phyloP scores from a whole-genome alignment of 2,329 filamentous ascomycete species.

The Aureobasidium sp. region DNA sequence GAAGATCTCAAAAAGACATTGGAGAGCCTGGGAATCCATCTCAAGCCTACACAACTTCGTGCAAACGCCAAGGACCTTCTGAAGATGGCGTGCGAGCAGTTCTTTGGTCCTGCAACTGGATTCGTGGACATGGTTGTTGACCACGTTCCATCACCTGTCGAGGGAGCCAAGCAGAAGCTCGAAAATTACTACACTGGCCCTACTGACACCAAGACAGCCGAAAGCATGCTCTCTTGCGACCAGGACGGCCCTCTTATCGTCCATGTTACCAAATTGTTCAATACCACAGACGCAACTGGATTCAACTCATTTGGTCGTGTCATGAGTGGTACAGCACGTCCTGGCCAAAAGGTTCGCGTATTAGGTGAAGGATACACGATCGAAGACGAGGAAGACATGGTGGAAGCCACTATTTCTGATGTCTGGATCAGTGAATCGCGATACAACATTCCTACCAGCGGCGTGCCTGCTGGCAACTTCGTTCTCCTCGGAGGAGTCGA shows the following conservation, averaged over 20 bases:
- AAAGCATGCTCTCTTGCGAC: slow-evolving; percentile 73
- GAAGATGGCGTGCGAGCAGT: slow-evolving; percentile 85
- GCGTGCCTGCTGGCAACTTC: slow-evolving; percentile 88
- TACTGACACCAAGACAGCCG: slow-evolving; percentile 68
- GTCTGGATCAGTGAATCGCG: slow-evolving; percentile 87
- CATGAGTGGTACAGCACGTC: slow-evolving; percentile 80
- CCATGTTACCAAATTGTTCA: slow-evolving; percentile 89
- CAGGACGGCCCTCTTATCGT: slow-evolving; percentile 87
- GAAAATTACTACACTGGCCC: slow-evolving; percentile 90
- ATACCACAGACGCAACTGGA: slow-evolving; percentile 76
- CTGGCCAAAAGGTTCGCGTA: slow-evolving; percentile 76
- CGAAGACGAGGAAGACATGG: slow-evolving; percentile 98
- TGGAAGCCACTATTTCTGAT: slow-evolving; percentile 69
- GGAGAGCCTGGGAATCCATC: slow-evolving; percentile 65
- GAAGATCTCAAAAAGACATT: slow-evolving; percentile 75
- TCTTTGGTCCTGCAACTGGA: slow-evolving; percentile 81
- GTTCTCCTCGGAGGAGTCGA: slow-evolving; percentile 88
- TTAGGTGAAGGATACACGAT: slow-evolving; percentile 92
- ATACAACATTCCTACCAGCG: slow-evolving; percentile 86
- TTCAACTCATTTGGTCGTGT: slow-evolving; percentile 89
- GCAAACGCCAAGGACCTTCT: slow-evolving; percentile 82
- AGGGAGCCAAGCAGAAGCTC: slow-evolving; percentile 67
- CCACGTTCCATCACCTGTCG: slow-evolving; percentile 79
- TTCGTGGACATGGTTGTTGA: slow-evolving; percentile 94
- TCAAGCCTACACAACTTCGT: slow-evolving; percentile 91